phyloP scores from a whole-genome alignment of 2,329 filamentous ascomycete genomes.

The Penicillium hordei region DNA sequence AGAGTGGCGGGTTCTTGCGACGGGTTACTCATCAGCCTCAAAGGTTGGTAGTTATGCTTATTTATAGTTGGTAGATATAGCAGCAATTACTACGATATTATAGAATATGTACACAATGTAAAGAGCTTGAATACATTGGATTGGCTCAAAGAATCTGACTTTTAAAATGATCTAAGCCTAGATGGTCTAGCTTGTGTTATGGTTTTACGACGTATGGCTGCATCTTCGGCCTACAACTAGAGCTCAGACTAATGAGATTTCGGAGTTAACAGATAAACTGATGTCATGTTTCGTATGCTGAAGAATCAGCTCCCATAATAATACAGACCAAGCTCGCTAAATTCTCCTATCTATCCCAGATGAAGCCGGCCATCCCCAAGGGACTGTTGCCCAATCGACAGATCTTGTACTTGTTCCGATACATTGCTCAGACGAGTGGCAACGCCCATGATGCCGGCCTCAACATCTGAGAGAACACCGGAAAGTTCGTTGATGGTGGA shows the following conservation, averaged over 20 bases:
- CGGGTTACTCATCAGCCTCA: constrained; percentile 2
- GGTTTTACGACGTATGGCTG: too few species aligned
- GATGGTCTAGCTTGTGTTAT: not conserved
- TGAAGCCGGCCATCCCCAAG: constrained; percentile 30
- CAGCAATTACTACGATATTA: not conserved
- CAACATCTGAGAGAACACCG: constrained; percentile 63
- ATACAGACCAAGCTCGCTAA: constrained; percentile 20
- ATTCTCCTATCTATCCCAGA: constrained; percentile 11
- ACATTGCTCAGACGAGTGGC: constrained; percentile 60
- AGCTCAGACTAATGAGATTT: not conserved
- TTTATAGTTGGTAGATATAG: not conserved
- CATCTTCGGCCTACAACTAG: not conserved
- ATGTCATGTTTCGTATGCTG: constrained; percentile 15
- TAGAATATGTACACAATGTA: not conserved
- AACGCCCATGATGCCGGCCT: constrained; percentile 63
- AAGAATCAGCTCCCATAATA: constrained; percentile 18
- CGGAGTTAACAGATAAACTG: not conserved
- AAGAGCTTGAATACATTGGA: not conserved
- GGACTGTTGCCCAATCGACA: constrained; percentile 49
- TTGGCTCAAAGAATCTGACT: not conserved
- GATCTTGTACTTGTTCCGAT: constrained; percentile 61
- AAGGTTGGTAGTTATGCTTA: not conserved
- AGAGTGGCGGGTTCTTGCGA: constrained; percentile 26
- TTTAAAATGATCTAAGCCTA: not conserved
- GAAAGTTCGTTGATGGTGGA: constrained; percentile 50